Evolutionary conservation across 2,329 filamentous ascomycete genomes (phyloP), one percentile per base, ranked within the genome.

Genomic region (Arthrinium phaeospermum): DNA sequence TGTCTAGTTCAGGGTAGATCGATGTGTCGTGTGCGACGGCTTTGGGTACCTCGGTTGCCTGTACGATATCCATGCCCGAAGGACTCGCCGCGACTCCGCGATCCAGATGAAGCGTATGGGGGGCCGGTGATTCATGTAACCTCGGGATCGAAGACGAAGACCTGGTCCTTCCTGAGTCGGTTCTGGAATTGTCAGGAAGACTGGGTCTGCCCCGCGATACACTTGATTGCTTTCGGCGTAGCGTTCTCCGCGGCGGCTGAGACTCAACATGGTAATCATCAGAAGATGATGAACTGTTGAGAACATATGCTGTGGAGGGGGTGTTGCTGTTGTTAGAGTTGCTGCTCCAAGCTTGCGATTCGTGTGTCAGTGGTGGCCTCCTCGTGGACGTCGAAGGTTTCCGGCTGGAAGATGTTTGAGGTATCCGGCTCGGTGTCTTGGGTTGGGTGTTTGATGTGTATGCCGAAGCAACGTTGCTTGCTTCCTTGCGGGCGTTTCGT

Each of bases 1-100:
- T 86, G 78, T 92, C 90, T 24, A 92, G 80, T 75, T 92, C 90
- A 1, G 90, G 90, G 74, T 89, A 89, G 71, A 89, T 85, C 16
- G 83, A 85, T 51, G 86, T 83, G 8, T 85, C 80, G 30, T 85
- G 85, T 8, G 80, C 77, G 34, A 77, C 78, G 0, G 81, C 77
- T 57, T 80, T 83, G 46, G 81, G 79, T 46, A 83, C 75, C 53
- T 88, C 86, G 30, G 83, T 73, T n/a, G 79, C 79, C 51, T 86
- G 85, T 12, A 83, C 81, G 13, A 81, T 72, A 53, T 81, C 82
- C n/a, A 85, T 81, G 53, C 86, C 84, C 51, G 81, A 81, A 0
- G 86, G 85, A 64, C 84, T 88, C 47, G 83, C 81, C 0, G 84
- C 85, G 45, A 85, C 76, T 61, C 79, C 80, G 53, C 83, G 82